A percentile compares a stretch with the other conserved stretches of the same genome.
Evolutionary conservation across 78 protist species (phyloP).

Genomic region (Dictyostelium discoideum): DNA sequence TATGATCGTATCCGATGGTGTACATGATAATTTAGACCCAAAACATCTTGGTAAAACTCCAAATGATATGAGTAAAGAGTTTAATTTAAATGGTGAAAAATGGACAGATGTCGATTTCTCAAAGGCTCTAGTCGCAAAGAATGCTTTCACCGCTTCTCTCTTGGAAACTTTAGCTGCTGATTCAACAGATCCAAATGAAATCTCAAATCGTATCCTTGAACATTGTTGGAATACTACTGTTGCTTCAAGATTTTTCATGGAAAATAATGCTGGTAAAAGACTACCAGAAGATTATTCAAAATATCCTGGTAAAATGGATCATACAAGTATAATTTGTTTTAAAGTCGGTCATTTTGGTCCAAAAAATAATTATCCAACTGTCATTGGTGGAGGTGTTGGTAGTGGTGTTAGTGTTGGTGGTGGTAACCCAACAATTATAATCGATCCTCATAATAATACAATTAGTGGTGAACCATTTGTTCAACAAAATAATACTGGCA

Average conservation of each 20-base stretch:
- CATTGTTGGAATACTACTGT: constrained; percentile 75
- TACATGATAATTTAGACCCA: constrained; percentile 86
- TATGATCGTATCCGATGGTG: constrained; percentile 74
- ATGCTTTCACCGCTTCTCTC: constrained; percentile 34
- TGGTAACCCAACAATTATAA: background rate
- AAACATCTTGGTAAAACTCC: constrained; percentile 75
- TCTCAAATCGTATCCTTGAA: constrained; percentile 27
- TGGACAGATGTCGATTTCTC: constrained; percentile 65
- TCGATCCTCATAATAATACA: background rate
- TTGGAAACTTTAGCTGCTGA: constrained; percentile 14
- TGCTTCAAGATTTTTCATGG: constrained; percentile 39
- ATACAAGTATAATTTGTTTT: constrained; percentile 80
- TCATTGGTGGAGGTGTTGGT: background rate
- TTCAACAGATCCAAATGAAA: constrained; percentile 28
- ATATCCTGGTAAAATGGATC: constrained; percentile 86
- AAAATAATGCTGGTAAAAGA: constrained; percentile 29
- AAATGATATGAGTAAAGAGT: constrained; percentile 38
- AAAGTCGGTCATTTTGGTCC: constrained; percentile 50
- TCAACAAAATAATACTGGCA: background rate
- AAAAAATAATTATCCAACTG: background rate
- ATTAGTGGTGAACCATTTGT: background rate
- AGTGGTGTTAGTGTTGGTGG: too few relatives aligned
- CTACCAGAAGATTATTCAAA: constrained; percentile 43
- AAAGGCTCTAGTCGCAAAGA: constrained; percentile 31
- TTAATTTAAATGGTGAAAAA: constrained; percentile 26